These are phyloP conservation scores for Sphagnum contortum DNA, from an alignment of 225 moss, liverwort and hornwort genomes.

Conservation along the genomic window DNA sequence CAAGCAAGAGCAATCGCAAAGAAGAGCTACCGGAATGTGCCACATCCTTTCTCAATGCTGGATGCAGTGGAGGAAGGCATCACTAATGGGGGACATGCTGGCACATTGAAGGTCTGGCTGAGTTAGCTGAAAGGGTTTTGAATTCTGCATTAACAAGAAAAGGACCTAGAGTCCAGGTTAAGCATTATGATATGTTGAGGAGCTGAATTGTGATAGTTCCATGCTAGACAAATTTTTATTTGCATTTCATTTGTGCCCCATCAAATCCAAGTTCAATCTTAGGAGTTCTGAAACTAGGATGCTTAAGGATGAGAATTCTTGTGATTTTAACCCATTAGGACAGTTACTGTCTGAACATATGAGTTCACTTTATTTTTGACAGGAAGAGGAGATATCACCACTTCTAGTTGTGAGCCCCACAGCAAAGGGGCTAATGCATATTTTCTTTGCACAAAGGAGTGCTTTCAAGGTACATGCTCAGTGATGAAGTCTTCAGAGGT, in stretches of 20 bases:
- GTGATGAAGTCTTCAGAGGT: not conserved
- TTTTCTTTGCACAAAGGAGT: slow-evolving; percentile 79
- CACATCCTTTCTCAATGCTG: slow-evolving; percentile 66
- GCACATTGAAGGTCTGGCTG: slow-evolving; percentile 34
- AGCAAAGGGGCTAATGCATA: slow-evolving; percentile 66
- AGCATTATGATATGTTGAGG: too few species aligned
- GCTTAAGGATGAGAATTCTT: too few species aligned
- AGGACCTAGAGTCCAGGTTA: too few species aligned
- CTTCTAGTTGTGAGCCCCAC: slow-evolving; percentile 45
- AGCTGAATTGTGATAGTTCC: too few species aligned
- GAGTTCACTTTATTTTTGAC: not conserved
- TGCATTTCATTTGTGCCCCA: too few species aligned
- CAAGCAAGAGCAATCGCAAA: slow-evolving; percentile 46
- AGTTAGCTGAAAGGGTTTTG: too few species aligned
- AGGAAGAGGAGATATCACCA: slow-evolving; percentile 55
- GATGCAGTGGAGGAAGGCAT: slow-evolving; percentile 68
- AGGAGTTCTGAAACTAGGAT: too few species aligned
- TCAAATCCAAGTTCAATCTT: too few species aligned
- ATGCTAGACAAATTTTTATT: too few species aligned
- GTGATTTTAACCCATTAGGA: too few species aligned
- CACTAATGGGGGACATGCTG: slow-evolving; percentile 42
- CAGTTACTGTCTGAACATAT: too few species aligned
- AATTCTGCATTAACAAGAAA: too few species aligned
- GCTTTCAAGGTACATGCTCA: slow-evolving; percentile 53
- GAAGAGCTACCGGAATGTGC: slow-evolving; percentile 52